phyloP scores from a whole-genome alignment of 2,329 filamentous ascomycete species.

The Harringtonia lauricola region DNA sequence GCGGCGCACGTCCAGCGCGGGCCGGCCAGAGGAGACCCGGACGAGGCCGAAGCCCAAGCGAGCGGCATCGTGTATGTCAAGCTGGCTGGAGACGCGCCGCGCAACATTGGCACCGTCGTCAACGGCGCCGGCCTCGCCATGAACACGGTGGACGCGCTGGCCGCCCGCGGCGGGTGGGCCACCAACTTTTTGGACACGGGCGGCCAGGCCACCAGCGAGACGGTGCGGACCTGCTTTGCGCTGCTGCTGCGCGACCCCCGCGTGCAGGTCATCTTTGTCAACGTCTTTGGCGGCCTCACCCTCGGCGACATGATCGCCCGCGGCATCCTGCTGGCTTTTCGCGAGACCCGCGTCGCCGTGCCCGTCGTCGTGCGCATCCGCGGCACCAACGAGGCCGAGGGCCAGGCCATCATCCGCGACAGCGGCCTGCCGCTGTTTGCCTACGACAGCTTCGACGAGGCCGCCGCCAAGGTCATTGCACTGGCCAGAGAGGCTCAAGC shows the following conservation, averaged over 20 bases:
- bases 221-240: conserved; percentile 66
- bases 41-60: conserved; percentile 30
- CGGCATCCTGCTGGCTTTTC: conserved; percentile 62
- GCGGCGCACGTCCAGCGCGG: conserved; percentile 29
- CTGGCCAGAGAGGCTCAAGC: too few relatives aligned
- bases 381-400: conserved; percentile 63
- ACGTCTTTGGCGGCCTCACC: conserved; percentile 49
- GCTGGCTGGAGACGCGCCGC: conserved; percentile 26
- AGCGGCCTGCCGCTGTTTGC: conserved; percentile 58
- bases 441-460: conserved; percentile 66
- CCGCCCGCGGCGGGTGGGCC: conserved; percentile 52
- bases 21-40: conserved; percentile 12
- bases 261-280: conserved; percentile 55
- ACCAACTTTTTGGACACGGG: conserved; percentile 87
- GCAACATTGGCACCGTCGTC: conserved; percentile 69
- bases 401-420: conserved; percentile 57
- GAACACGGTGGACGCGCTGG: conserved; percentile 78
- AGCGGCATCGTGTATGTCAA: conserved; percentile 73
- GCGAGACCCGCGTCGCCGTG: conserved; percentile 52
- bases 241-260: conserved; percentile 60
- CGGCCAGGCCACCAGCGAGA: conserved; percentile 74
- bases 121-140: conserved; percentile 86
- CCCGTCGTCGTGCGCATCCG: conserved; percentile 69
- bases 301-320: conserved; percentile 73
- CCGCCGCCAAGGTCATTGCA: conserved; percentile 54